Evolutionary conservation across 768 basidiomycete species (phyloP), one percentile per base, ranked within the genome.

Genomic region (Cubamyces sp.): DNA sequence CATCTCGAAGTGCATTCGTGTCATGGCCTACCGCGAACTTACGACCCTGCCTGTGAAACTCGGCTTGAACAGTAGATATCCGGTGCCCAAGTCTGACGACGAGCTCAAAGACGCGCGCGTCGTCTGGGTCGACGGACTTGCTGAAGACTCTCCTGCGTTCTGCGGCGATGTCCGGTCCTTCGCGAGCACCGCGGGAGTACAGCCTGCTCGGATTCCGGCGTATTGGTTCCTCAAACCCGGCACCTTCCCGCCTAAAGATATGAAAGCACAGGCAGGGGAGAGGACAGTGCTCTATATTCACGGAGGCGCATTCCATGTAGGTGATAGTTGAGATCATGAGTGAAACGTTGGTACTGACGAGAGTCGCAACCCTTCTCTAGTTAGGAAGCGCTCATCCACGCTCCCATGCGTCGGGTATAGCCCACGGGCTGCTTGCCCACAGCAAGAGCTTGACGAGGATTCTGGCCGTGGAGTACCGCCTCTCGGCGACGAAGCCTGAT

Each of bases 401-500:
- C 43, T 51, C 8, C 9, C 57, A 5, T 16, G 51, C 50, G 9
- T 43, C 49, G 28, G 41, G 50, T 26, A 55, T 57, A 55, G 40
- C 61, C 53, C 59, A 54, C 57, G 73, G 62, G 28, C 25, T 66
- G 8, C 50, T 70, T 21, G 12, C 61, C 3, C 61, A 64, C 40
- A 42, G 46, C 56, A 39, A 46, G 25, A 52, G 60, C 12, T 54
- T 75, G 53, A 48, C 67, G 3, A 74, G 78, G 6, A 66, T 74
- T 1, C 71, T 79, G 64, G 72, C 73, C 18, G 64, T 84, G 64
- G 84, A 84, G 57, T 87, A 86, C 64, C 79, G 84, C 4, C 74
- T 82, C 70, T 1, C 69, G 69, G 6, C 60, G 62, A 28, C 55
- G 0, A 19, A 42, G 18, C 74, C 81, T 7, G 68, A 72, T 56